Percentiles rank a stretch among this genome's conserved stretches.
Evolutionary conservation across 2,329 filamentous ascomycete species (phyloP).

Genomic region (Cladophialophora yegresii): DNA sequence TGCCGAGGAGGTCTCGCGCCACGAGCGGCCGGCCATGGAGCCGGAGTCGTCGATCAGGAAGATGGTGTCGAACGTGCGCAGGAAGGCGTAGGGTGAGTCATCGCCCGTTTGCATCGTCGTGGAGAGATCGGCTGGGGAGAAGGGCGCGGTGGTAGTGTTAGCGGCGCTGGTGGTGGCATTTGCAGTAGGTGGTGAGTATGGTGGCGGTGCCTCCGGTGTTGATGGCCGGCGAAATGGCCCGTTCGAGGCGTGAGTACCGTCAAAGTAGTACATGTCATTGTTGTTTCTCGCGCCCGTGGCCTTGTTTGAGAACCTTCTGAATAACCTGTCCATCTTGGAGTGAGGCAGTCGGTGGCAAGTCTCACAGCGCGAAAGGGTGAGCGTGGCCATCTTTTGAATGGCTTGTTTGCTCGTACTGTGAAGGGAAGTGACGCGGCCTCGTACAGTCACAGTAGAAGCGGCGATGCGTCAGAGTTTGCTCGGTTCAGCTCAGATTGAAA

Average conservation of each 20-base stretch:
- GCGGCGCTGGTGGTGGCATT: not conserved
- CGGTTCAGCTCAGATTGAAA: not conserved
- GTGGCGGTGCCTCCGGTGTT: conserved; percentile 29
- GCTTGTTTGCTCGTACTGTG: not conserved
- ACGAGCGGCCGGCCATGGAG: conserved; percentile 76
- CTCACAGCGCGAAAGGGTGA: conserved; percentile 14
- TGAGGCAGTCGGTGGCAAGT: conserved; percentile 23
- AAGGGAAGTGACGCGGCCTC: not conserved
- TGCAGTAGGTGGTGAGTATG: conserved; percentile 32
- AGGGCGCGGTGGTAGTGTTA: conserved; percentile 1
- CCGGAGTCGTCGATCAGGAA: conserved; percentile 92
- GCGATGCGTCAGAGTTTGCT: not conserved
- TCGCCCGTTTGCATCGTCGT: conserved; percentile 38
- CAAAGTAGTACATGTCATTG: conserved; percentile 6
- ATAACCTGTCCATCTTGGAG: conserved; percentile 16
- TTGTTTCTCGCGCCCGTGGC: conserved; percentile 4
- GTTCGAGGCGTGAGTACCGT: too few species aligned
- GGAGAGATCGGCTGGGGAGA: conserved; percentile 18
- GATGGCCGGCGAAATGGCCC: conserved; percentile 27
- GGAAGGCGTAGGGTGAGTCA: conserved; percentile 74
- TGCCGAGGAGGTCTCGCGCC: conserved; percentile 72
- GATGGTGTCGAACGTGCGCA: conserved; percentile 78
- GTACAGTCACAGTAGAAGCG: not conserved
- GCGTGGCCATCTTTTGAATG: not conserved
- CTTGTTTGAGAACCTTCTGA: conserved; percentile 28